Base-by-base conservation (phyloP, 1,284 basidiomycete genomes). In the Hypsizygus ulmarius region DNA sequence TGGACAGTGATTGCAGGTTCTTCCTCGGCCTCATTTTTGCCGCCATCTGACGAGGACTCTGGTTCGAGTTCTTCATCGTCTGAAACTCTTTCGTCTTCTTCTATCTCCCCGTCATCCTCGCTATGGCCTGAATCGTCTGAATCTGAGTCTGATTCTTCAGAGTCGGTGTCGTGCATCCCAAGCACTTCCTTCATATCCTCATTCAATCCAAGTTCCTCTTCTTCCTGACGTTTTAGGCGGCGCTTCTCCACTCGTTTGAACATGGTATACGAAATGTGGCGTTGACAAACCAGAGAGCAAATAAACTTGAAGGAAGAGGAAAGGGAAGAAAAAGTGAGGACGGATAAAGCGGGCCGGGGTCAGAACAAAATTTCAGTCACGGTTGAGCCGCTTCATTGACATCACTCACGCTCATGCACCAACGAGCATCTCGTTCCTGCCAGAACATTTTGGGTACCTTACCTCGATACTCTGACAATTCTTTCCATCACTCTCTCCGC, bases 161-260 rank as follows among this genome's bases (percentile, higher is more conserved):
- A 82, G 64, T 90, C 87, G 1, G 83, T 85, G 54, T 87, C 83
- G 34, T 87, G 74, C 52, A 90, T 63, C 9, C 87, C 88, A n/a
- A 87, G 66, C 30, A 82, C 69, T 49, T 84, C 83, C 60, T 81
- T 90, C 71, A 77, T 74, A 39, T 84, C 83, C 16, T 78, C 80
- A 49, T 90, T 81, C 5, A 90, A 60, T 0, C 85, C 87, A 28
- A 84, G 71, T 45, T 81, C 79, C 61, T 87, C 85, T 52, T 87
- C 86, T 55, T 84, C 73, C 60, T 84, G 75, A 52, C 75, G 77
- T 58, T 78, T 84, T 58, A 75, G 75, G 30, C 78, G 73, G 45
- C 85, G 78, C 63, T 83, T 87, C 57, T 84, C 81, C 7, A 90
- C 78, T 51, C 90, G 78, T 70, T 93, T 93, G 76, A 90, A 94